Base-by-base conservation (phyloP, 495 filamentous ascomycete genomes). In the Aspergillus kassunensis region DNA sequence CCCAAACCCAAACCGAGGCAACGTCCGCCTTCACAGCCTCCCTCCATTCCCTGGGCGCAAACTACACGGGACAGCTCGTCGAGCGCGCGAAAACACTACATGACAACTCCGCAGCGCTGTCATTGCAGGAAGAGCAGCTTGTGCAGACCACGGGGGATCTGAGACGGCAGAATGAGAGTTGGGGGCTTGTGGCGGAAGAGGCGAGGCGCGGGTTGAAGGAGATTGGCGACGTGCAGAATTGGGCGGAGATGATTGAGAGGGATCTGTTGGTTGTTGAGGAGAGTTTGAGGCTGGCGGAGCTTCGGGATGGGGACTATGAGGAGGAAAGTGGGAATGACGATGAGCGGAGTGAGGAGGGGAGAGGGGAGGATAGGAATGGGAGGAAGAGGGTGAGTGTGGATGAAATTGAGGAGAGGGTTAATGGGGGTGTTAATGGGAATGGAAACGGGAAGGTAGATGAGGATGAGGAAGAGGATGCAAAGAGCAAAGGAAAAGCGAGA, bases 201-300 rank as follows among this genome's bases (percentile, higher is more conserved):
- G 84, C 85, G 41, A 77, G 83, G 44, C 77, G 80, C 36, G 83
- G 82, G 63, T 69, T 98, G 41, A 96, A 96, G 74, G 90, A 95
- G 79, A 80, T 96, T 60, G 93, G 93, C 24, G 90, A 97, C 65
- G 82, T 97, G 68, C 93, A 97, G 80, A 96, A 96, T 65, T 97
- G 91, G 91, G 92, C 92, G 34, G 93, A 98, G 81, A 80, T 95
- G 76, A 77, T 97, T 60, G 93, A 98, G 78, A 69, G 89, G 66
- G 92, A 97, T 72, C 80, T 98, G 55, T 62, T 91, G 60, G 83
- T 95, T 52, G 62, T 98, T 31, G 90, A 95, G 71, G 91, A 96
- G 80, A 90, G 89, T 46, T 60, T 96, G 67, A 71, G 86, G 62
- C 64, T 88, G 54, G 89, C 80, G n/a, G n/a, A n/a, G n/a, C n/a